These are phyloP conservation scores for Suillus lakei DNA, from an alignment of 768 basidiomycete species.

Conservation along the genomic window DNA sequence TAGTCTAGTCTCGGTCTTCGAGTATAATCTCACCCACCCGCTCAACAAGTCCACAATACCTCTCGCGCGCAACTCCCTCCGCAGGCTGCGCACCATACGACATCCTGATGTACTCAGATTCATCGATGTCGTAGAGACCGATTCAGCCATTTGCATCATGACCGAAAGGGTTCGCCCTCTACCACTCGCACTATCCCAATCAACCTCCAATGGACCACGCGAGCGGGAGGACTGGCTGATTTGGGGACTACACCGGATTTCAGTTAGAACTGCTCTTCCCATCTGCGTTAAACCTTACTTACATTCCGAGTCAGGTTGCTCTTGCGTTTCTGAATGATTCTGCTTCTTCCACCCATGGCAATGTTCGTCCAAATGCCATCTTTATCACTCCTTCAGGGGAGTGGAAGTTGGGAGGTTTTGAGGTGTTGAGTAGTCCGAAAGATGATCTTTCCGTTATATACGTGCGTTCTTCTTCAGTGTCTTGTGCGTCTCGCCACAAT, in stretches of 20 bases:
- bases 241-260: slow-evolving; percentile 92
- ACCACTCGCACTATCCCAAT: slow-evolving; percentile 59
- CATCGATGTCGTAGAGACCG: slow-evolving; percentile 92
- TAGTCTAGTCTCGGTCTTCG: slow-evolving; percentile 85
- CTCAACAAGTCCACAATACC: slow-evolving; percentile 63
- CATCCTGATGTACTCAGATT: slow-evolving; percentile 98
- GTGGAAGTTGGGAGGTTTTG: slow-evolving; percentile 97
- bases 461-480: slow-evolving; percentile 49
- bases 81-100: slow-evolving; percentile 87
- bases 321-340: slow-evolving; percentile 89
- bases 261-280: slow-evolving; percentile 54
- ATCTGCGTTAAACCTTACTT: neutral
- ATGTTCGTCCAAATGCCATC: slow-evolving; percentile 71
- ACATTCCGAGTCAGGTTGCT: slow-evolving; percentile 62
- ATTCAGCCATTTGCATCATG: slow-evolving; percentile 86
- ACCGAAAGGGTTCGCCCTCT: slow-evolving; percentile 92
- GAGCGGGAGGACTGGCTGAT: slow-evolving; percentile 87
- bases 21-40: slow-evolving; percentile 78
- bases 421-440: slow-evolving; percentile 81
- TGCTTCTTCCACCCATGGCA: slow-evolving; percentile 83
- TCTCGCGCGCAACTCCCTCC: slow-evolving; percentile 87
- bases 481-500: slow-evolving; percentile 11
- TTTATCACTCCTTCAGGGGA: slow-evolving; percentile 94
- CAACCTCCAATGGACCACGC: slow-evolving; percentile 63
- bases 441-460: slow-evolving; percentile 82